Percentiles rank a stretch among this genome's conserved stretches.
Conservation (phyloP, 2,329 filamentous ascomycete genomes). For the Stagonosporopsis chrysanthemi region DNA sequence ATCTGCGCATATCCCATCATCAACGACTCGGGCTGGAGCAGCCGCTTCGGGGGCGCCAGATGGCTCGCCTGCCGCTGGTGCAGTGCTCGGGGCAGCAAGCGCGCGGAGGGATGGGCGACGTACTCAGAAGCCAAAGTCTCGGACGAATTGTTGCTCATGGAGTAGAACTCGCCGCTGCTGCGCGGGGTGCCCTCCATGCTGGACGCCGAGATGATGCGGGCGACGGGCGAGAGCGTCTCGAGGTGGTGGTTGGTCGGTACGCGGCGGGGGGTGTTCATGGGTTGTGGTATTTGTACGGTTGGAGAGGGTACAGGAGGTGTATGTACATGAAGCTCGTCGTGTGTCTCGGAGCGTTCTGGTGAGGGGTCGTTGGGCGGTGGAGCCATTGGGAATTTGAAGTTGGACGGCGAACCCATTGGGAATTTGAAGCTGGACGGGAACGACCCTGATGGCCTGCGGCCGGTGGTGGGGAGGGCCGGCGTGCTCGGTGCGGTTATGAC, state of each 20-base stretch:
- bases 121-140: slow-evolving; percentile 95
- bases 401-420: slow-evolving; percentile 55
- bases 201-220: slow-evolving; percentile 77
- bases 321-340: slow-evolving; percentile 23
- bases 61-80: slow-evolving; percentile 44
- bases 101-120: slow-evolving; percentile 57
- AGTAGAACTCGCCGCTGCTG: slow-evolving; percentile 94
- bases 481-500: slow-evolving; percentile 51
- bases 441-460: slow-evolving; percentile 51
- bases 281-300: slow-evolving; percentile 2
- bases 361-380: slow-evolving; percentile 42
- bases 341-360: slow-evolving; percentile 39
- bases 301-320: neutral
- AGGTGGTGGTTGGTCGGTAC: slow-evolving; percentile 52
- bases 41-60: slow-evolving; percentile 41
- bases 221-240: slow-evolving; percentile 67
- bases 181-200: slow-evolving; percentile 80
- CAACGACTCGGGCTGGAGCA: slow-evolving; percentile 72
- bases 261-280: slow-evolving; percentile 25
- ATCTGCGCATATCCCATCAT: slow-evolving; percentile 99
- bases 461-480: slow-evolving; percentile 48
- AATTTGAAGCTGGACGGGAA: slow-evolving; percentile 64
- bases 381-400: slow-evolving; percentile 65
- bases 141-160: slow-evolving; percentile 90
- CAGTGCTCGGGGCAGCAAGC: slow-evolving; percentile 54